These are phyloP conservation scores for Exophiala viscosa DNA, from an alignment of 2,329 filamentous ascomycete genomes.

Conservation along the genomic window DNA sequence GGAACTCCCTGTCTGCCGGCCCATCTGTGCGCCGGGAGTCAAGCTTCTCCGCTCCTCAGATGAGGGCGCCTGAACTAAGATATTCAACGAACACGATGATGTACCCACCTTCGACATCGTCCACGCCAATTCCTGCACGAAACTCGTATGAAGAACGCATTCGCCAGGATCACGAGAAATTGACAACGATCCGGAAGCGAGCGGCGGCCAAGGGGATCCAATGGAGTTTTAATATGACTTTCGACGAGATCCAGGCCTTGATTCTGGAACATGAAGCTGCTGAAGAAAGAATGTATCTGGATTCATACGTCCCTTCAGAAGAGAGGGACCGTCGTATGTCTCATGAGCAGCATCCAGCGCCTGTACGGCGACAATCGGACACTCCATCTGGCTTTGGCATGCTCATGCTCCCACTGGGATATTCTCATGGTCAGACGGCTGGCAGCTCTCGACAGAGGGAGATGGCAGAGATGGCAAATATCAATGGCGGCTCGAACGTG, in stretches of 20 bases:
- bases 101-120: background rate
- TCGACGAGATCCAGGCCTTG: slow-evolving; percentile 15
- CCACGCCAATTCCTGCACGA: background rate
- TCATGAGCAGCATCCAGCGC: too few relatives aligned
- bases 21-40: background rate
- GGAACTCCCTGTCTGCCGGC: background rate
- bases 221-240: slow-evolving; percentile 23
- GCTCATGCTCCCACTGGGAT: too few relatives aligned
- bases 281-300: slow-evolving; percentile 1
- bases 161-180: slow-evolving; percentile 12
- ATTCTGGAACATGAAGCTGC: slow-evolving; percentile 12
- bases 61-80: background rate
- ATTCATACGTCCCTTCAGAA: too few relatives aligned
- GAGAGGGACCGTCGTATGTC: too few relatives aligned
- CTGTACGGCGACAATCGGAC: too few relatives aligned
- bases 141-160: slow-evolving; percentile 19
- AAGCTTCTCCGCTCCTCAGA: background rate
- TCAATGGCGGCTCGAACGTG: too few relatives aligned
- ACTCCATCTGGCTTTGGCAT: too few relatives aligned
- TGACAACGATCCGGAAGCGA: slow-evolving; percentile 17
- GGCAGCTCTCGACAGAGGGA: too few relatives aligned
- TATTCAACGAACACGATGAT: background rate
- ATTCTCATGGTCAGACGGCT: background rate
- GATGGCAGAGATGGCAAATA: too few relatives aligned
- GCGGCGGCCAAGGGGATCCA: slow-evolving; percentile 8